Percentiles rank a stretch among this genome's conserved stretches.
Evolutionary conservation across 257 asterid genomes (phyloP).

Genomic region (Hygrophila difformis): DNA sequence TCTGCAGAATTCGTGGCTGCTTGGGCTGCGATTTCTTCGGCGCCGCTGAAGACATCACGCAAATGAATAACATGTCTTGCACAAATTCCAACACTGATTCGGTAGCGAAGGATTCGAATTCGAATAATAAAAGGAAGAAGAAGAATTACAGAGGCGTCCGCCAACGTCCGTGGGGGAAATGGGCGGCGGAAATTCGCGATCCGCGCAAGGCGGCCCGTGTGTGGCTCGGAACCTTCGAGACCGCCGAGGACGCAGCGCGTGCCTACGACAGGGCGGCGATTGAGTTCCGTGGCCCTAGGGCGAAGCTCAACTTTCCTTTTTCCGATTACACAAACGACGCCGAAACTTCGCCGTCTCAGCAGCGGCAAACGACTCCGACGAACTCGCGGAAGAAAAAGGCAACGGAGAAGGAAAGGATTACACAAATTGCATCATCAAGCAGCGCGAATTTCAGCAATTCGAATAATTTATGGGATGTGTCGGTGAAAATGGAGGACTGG

Average conservation of each 20-base stretch:
- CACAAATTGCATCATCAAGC: constrained; percentile 21
- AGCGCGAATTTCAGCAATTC: not conserved
- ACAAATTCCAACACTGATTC: not conserved
- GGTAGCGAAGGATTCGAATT: not conserved
- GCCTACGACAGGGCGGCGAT: constrained; percentile 84
- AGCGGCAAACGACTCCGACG: constrained; percentile 9
- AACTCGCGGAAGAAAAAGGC: not conserved
- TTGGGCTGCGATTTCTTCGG: constrained; percentile 63
- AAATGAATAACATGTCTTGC: too few species aligned
- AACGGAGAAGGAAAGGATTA: constrained; percentile 1
- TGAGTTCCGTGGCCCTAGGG: constrained; percentile 83
- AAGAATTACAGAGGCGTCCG: constrained; percentile 87
- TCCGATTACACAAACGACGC: constrained; percentile 45
- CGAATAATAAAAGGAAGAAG: constrained; percentile 33
- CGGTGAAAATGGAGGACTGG: constrained; percentile 51
- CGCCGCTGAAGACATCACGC: too few species aligned
- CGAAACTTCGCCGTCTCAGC: not conserved
- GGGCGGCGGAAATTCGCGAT: constrained; percentile 92
- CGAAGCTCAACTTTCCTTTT: constrained; percentile 72
- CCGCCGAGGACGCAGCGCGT: constrained; percentile 77
- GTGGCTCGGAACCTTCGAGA: constrained; percentile 85
- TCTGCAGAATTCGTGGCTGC: constrained; percentile 56
- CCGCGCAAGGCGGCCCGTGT: constrained; percentile 78
- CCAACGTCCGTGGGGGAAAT: constrained; percentile 94
- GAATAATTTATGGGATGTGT: constrained; percentile 29